phyloP scores from a whole-genome alignment of 495 filamentous ascomycete genomes.

The Hypoxylon fuscum region DNA sequence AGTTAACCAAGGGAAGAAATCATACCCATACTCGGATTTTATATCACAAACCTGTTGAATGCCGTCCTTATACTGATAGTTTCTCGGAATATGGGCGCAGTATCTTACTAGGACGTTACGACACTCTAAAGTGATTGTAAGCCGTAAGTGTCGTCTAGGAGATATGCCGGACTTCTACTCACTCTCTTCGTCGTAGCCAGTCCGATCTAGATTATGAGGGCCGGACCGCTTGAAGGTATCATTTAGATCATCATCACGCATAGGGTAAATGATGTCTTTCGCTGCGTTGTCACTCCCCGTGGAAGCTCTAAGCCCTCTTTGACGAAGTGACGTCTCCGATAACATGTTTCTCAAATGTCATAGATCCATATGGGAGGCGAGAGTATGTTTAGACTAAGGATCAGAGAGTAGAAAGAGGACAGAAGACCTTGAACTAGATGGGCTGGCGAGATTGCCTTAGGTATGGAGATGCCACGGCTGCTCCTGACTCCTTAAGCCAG shows the following conservation, averaged over 20 bases:
- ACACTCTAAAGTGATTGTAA: conserved; percentile 40
- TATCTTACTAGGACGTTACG: conserved; percentile 47
- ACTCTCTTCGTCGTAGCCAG: conserved; percentile 45
- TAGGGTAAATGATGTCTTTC: conserved; percentile 3
- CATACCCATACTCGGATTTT: not conserved
- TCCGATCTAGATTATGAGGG: conserved; percentile 36
- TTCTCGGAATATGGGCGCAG: conserved; percentile 46
- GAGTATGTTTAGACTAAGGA: not conserved
- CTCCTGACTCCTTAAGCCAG: not conserved
- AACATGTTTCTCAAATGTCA: conserved; percentile 8
- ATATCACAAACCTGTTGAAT: conserved; percentile 38
- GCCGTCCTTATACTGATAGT: conserved; percentile 47
- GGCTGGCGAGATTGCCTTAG: not conserved
- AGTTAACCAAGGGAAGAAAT: conserved; percentile 10
- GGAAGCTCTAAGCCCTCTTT: not conserved
- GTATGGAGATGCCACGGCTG: not conserved
- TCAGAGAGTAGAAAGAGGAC: not conserved
- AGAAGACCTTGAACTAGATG: not conserved
- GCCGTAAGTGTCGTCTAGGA: not conserved
- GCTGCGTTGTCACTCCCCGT: not conserved
- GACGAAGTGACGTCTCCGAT: not conserved
- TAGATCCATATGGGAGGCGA: not conserved
- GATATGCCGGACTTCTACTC: conserved; percentile 4
- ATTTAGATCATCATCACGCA: not conserved
- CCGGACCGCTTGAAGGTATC: conserved; percentile 33